Conservation (phyloP, 2,329 filamentous ascomycete species). For the Cladosporium austrohemisphaericum region DNA sequence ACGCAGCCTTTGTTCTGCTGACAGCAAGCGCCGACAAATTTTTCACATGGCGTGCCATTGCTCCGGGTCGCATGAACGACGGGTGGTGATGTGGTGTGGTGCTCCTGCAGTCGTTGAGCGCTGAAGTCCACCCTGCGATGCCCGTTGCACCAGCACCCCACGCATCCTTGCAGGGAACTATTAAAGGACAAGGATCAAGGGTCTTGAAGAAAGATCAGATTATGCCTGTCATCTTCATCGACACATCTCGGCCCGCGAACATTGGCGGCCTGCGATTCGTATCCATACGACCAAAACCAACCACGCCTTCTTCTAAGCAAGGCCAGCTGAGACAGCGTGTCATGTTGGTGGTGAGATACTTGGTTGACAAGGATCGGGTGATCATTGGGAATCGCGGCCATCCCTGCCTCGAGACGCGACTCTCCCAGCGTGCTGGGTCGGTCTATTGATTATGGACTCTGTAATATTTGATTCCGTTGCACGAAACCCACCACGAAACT, state of each 20-base stretch:
- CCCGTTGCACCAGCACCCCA: conserved; percentile 3
- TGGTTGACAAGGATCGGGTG: not conserved
- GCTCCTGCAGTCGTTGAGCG: not conserved
- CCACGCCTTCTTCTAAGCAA: not conserved
- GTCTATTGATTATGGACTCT: not conserved
- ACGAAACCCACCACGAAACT: not conserved
- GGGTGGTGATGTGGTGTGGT: not conserved
- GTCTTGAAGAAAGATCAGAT: conserved; percentile 7
- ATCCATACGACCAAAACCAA: too few species aligned
- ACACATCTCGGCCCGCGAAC: conserved; percentile 5
- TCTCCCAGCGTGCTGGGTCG: conserved; percentile 7
- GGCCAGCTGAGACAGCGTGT: not conserved
- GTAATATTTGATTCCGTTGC: not conserved
- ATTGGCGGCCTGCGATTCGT: not conserved
- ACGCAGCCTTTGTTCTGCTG: not conserved
- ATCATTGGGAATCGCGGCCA: too few species aligned
- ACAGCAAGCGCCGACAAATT: not conserved
- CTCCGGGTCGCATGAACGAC: not conserved
- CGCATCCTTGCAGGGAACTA: conserved; percentile 5
- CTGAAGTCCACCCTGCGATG: not conserved
- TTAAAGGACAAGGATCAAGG: conserved; percentile 9
- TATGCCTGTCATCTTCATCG: conserved; percentile 12
- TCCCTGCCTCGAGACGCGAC: too few species aligned
- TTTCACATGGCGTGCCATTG: conserved; percentile 5
- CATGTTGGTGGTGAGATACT: conserved; percentile 1